Evolutionary conservation across 495 filamentous ascomycete genomes (phyloP).

Genomic region (Neurospora sp.): DNA sequence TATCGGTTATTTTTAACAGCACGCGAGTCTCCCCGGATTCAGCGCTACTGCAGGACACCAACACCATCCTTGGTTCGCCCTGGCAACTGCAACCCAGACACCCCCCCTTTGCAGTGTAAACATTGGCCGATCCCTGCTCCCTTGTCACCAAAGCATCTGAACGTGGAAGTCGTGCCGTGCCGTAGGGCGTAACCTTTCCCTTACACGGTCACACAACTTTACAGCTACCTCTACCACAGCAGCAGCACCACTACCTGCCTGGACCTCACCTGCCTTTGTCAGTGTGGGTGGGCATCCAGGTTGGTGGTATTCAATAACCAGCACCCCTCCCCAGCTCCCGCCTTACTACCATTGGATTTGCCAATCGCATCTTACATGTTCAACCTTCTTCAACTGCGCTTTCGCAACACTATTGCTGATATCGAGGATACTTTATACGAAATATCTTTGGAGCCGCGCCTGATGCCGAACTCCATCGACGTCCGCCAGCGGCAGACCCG

Average conservation of each 20-base stretch:
- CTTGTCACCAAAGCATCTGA: background rate
- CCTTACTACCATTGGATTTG: background rate
- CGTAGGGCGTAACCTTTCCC: background rate
- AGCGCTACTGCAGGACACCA: slow-evolving; percentile 1
- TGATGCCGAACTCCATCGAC: slow-evolving; percentile 33
- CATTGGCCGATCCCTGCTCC: slow-evolving; percentile 6
- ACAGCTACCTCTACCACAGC: background rate
- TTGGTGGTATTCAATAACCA: background rate
- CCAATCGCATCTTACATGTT: slow-evolving; percentile 19
- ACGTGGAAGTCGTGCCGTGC: background rate
- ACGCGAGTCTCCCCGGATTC: background rate
- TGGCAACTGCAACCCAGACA: slow-evolving; percentile 13
- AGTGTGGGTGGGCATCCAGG: background rate
- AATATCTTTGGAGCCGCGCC: slow-evolving; percentile 33
- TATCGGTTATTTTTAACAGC: background rate
- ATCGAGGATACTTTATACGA: slow-evolving; percentile 34
- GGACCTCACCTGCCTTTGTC: background rate
- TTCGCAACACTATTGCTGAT: slow-evolving; percentile 26
- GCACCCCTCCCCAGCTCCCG: background rate
- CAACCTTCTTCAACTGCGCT: slow-evolving; percentile 25
- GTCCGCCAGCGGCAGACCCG: slow-evolving; percentile 26
- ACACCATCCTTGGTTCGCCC: slow-evolving; percentile 8
- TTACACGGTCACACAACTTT: background rate
- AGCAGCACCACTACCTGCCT: background rate
- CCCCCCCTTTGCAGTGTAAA: slow-evolving; percentile 8